Evolutionary conservation across 768 basidiomycete genomes (phyloP), one percentile per base, ranked within the genome.

Genomic region (Termitomyces sp.): DNA sequence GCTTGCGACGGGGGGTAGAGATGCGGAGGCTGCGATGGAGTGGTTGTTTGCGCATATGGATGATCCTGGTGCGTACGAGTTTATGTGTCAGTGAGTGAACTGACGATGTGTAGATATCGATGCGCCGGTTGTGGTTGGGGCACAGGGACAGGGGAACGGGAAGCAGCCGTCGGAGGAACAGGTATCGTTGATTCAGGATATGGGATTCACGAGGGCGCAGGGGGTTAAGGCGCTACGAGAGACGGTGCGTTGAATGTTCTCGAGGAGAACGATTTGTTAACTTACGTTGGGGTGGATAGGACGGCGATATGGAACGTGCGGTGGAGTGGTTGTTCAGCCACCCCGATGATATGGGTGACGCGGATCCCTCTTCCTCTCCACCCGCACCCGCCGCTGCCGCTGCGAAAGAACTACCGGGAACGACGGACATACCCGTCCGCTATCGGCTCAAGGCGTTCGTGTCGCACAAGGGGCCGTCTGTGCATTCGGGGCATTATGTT

Each of bases 11-110:
- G 92, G 93, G 0, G 86, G 87, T 60, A 73, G 69, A 15, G 84
- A 85, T 54, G 73, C 88, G 0, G 90, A 94, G 57, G 79, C 76
- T 0, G 97, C 97, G 0, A 96, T 96, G 94, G 86, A 93, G 55
- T 99, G 96, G 96, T 69, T 99, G 39, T 96, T 98, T 64, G 77
- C 70, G 41, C 96, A 98, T 68, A 91, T 95, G 91, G 95, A 98
- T 0, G 96, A 98, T 69, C 77, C 92, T 12, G 91, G 94, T 91
- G 42, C 7, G 75, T 60, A 23, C 39, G 18, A 52, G 22, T 35
- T 22, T 44, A 5, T 16, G 36, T 22, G n/a, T n/a, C n/a, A n/a
- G n/a, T n/a, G n/a, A n/a, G n/a, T n/a, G 41, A 20, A 53, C 6
- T 9, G 16, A 7, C 16, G 3, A 29, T 20, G 33, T 27, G 12